Evolutionary conservation across 192 early-diverging fungal genomes (phyloP), one percentile per base, ranked within the genome.

Genomic region (Glomus cerebriforme): DNA sequence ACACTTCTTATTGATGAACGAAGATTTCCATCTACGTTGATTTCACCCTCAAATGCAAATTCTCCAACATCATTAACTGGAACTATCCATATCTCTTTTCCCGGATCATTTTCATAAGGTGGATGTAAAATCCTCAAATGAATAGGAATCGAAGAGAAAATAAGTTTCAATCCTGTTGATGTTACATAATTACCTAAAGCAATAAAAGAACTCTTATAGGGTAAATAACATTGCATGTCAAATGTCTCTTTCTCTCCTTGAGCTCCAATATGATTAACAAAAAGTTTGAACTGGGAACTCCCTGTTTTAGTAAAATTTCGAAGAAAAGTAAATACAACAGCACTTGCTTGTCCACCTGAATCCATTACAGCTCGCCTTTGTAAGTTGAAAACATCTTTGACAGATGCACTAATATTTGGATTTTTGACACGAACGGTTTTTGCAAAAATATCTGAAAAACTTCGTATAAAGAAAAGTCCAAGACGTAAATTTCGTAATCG

Each of bases 41-140:
- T 68, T 1, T 79, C 64, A 22, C 87, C 85, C 19, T 86, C 81
- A 75, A 94, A 94, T 0, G 91, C 90, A 70, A 94, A 78, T 67
- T 90, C 86, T 10, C 92, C 92, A 8, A 81, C 35, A 8, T 76
- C 54, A 39, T 91, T 89, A 34, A 84, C 79, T 37, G 89, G 86
- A 1, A 91, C 79, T 60, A 94, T 82, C 93, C 93, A 94, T 3
- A 93, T 81, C 73, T 93, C 92, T 13, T 83, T 81, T 7, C 79
- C 76, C 1, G 64, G 26, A 2, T 73, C 31, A 29, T 59, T 29
- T 15, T 71, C 68, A 47, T 74, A 79, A 32, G 73, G 58, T 8
- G 77, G 66, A 17, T 68, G 32, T 47, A 77, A 77, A 8, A 79
- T 84, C 17, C 87, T 77, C 17, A 81, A 79, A 81, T 87, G 70